Conservation (phyloP, 345 rosid species). For the Cardamine occulta region DNA sequence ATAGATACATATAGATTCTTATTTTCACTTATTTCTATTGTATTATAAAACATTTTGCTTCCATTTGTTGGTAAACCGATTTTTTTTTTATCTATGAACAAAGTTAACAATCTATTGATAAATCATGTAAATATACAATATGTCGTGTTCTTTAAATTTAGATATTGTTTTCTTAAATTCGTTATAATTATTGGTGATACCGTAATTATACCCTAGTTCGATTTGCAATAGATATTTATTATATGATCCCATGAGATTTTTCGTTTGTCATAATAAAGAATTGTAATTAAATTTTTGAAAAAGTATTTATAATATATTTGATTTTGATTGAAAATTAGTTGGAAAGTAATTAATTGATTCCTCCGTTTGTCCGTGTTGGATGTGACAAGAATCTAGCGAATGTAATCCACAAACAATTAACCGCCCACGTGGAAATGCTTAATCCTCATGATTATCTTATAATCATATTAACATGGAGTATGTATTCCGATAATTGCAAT, state of each 20-base stretch:
- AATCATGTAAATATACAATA: no score
- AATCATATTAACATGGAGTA: neutral
- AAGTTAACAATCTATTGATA: neutral
- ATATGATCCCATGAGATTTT: slow-evolving; percentile 1
- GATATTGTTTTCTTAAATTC: no score
- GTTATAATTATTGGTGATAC: no score
- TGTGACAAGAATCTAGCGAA: slow-evolving; percentile 44
- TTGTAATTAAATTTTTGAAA: neutral
- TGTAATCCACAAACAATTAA: slow-evolving; percentile 38
- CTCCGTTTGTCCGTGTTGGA: slow-evolving; percentile 44
- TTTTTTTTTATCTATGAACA: neutral
- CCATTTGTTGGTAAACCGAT: neutral
- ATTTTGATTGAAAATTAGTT: slow-evolving; percentile 1
- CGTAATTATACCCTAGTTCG: neutral
- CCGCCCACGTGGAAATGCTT: slow-evolving; percentile 36
- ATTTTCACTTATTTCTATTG: neutral
- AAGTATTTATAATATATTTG: neutral
- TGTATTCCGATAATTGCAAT: slow-evolving; percentile 24
- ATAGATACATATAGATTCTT: no score
- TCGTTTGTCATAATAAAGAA: no score
- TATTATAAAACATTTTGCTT: no score
- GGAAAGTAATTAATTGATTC: slow-evolving; percentile 36
- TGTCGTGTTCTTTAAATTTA: neutral
- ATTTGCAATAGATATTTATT: neutral
- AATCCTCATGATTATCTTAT: slow-evolving; percentile 30